phyloP scores from a whole-genome alignment of 139 green algal genomes.

The Chlorella ohadii region DNA sequence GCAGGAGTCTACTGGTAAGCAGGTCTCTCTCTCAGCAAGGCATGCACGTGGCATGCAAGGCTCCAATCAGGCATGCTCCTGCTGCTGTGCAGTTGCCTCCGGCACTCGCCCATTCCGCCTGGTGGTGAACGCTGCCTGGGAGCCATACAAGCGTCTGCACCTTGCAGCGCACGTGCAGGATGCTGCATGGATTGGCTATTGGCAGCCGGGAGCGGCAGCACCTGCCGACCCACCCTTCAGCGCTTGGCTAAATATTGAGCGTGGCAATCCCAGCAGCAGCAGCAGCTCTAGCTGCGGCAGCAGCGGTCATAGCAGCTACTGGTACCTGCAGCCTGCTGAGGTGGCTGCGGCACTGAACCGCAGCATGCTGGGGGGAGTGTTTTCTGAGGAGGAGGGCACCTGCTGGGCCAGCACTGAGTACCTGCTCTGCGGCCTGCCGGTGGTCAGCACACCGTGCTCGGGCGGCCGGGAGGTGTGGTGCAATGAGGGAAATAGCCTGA shows the following conservation, averaged over 20 bases:
- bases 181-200: neutral
- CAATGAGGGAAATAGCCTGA: neutral
- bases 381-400: neutral
- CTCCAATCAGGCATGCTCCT: too few species aligned
- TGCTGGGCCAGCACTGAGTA: slow-evolving; percentile 12
- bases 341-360: neutral
- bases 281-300: neutral
- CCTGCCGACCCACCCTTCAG: neutral
- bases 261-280: too few species aligned
- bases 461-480: slow-evolving; percentile 7
- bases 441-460: neutral
- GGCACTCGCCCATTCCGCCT: neutral
- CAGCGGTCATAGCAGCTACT: neutral
- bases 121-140: neutral
- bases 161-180: neutral
- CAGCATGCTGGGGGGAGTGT: neutral
- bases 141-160: slow-evolving; percentile 3
- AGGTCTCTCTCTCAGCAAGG: too few species aligned
- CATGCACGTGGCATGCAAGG: too few species aligned
- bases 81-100: neutral
- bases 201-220: neutral
- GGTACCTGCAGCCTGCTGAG: neutral
- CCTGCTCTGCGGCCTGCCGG: slow-evolving; percentile 9
- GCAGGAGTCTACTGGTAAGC: neutral
- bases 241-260: neutral